Evolutionary conservation across 176 grass and related monocot genomes (phyloP).

Genomic region (Saccharum officinarum): DNA sequence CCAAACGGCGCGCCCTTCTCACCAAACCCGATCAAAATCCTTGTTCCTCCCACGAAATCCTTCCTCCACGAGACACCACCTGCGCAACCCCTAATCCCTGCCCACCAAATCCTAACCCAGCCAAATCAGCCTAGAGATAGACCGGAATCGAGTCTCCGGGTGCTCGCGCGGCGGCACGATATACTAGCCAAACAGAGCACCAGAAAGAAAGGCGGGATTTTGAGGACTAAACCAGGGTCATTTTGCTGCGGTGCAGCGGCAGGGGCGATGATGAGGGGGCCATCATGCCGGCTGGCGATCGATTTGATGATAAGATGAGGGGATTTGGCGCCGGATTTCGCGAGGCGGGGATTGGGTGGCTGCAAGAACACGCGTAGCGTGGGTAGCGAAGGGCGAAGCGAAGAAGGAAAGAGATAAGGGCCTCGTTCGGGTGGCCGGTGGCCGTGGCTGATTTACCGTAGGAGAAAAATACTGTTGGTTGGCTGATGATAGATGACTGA

Average conservation of each 20-base stretch:
- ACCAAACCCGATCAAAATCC: conserved; percentile 28
- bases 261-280: background rate
- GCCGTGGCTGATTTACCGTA: too few species aligned
- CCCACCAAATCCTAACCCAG: background rate
- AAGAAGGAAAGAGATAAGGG: conserved; percentile 41
- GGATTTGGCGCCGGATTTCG: conserved; percentile 39
- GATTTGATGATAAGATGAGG: conserved; percentile 41
- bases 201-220: conserved; percentile 12
- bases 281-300: background rate
- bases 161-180: background rate
- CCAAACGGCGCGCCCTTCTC: background rate
- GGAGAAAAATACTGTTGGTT: too few species aligned
- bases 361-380: conserved; percentile 30
- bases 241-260: background rate
- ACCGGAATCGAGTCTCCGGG: background rate
- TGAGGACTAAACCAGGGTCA: background rate
- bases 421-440: too few species aligned
- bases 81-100: too few species aligned
- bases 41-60: background rate
- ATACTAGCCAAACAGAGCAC: background rate
- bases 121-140: background rate
- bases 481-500: too few species aligned
- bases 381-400: background rate
- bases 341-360: conserved; percentile 33
- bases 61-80: background rate